Evolutionary conservation across 169 alveolate genomes (phyloP).

Genomic region (Toxoplasma gondii): DNA sequence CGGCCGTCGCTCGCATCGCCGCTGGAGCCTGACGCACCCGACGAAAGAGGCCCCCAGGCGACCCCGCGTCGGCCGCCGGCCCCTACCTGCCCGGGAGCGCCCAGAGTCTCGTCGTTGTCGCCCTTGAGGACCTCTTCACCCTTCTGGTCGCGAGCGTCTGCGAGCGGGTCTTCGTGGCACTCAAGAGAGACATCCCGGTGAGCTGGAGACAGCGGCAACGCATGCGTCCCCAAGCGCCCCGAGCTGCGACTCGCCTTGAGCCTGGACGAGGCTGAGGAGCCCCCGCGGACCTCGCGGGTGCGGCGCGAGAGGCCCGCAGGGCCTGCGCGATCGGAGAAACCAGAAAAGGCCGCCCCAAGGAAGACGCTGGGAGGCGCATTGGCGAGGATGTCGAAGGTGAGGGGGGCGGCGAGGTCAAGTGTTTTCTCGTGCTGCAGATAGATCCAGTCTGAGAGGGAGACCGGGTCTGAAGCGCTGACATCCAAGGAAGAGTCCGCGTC

Average conservation of each 20-base stretch:
- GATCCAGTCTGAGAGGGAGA: not conserved
- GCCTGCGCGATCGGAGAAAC: not conserved
- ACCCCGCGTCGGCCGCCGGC: too few relatives aligned
- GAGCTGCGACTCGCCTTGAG: not conserved
- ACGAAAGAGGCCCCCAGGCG: too few relatives aligned
- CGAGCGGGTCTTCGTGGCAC: not conserved
- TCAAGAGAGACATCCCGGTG: not conserved
- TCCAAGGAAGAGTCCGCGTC: not conserved
- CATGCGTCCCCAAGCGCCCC: not conserved
- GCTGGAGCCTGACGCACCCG: not conserved
- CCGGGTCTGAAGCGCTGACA: not conserved
- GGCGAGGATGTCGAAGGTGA: not conserved
- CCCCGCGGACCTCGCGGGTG: not conserved
- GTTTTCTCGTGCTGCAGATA: not conserved
- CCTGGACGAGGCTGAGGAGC: not conserved
- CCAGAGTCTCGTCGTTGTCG: not conserved
- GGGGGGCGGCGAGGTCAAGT: not conserved
- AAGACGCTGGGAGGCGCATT: not conserved
- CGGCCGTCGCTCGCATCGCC: not conserved
- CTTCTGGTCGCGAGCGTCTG: not conserved
- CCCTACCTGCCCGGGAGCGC: too few relatives aligned
- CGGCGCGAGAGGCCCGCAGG: not conserved
- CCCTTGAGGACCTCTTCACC: not conserved
- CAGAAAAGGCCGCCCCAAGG: not conserved
- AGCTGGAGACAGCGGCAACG: not conserved